A percentile compares a stretch with the other conserved stretches of the same genome.
These are phyloP conservation scores for Rosellinia necatrix DNA, from an alignment of 2,329 filamentous ascomycete species.

Conservation along the genomic window DNA sequence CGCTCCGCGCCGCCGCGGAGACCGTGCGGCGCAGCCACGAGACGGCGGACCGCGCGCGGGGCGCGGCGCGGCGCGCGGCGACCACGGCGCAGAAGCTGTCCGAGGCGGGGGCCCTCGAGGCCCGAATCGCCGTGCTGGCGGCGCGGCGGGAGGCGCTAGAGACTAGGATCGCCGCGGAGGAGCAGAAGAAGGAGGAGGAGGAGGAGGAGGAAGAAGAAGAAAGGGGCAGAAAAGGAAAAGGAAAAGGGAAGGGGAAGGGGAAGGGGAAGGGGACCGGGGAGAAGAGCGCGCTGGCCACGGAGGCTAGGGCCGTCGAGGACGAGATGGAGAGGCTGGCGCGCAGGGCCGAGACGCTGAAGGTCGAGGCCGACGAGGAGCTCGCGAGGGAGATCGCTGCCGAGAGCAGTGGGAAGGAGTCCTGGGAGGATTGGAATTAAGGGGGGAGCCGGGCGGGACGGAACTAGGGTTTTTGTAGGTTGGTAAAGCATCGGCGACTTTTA, in stretches of 20 bases:
- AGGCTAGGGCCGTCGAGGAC: no score
- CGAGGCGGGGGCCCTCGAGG: constrained; percentile 7
- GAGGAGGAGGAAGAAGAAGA: no score
- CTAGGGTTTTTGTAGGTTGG: no score
- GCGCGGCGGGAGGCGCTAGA: constrained; percentile 36
- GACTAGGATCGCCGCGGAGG: constrained; percentile 36
- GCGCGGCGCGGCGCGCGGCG: neutral
- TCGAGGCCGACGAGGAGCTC: constrained; percentile 54
- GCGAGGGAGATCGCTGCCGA: constrained; percentile 48
- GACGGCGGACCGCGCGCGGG: neutral
- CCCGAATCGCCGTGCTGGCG: constrained; percentile 5
- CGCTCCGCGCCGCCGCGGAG: neutral
- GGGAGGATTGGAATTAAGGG: constrained; percentile 15
- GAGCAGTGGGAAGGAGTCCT: constrained; percentile 30
- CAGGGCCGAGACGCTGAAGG: constrained; percentile 41
- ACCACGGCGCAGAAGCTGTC: constrained; percentile 1
- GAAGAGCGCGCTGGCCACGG: no score
- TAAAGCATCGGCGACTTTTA: no score
- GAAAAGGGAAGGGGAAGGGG: no score
- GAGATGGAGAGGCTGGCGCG: constrained; percentile 36
- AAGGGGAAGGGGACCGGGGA: no score
- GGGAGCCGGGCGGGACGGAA: neutral
- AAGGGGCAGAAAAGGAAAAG: no score
- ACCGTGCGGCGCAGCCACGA: neutral
- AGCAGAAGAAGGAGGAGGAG: neutral